phyloP scores from a whole-genome alignment of 345 rosid species.

The Arabis hirsuta region DNA sequence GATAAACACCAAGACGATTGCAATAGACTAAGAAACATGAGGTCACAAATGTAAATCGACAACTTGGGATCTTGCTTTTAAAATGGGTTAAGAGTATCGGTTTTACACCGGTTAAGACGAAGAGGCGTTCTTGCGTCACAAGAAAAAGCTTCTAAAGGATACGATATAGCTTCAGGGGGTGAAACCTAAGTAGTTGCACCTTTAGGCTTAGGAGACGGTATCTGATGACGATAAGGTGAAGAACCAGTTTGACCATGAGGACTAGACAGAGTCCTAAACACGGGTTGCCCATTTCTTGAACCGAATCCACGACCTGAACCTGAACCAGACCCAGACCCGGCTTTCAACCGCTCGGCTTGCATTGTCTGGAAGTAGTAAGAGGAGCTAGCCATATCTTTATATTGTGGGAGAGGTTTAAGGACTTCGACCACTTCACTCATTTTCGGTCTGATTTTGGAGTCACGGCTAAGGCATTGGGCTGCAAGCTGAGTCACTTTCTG shows the following conservation, averaged over 20 bases:
- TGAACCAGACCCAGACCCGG: constrained; percentile 38
- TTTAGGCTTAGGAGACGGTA: constrained; percentile 48
- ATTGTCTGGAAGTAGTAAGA: constrained; percentile 75
- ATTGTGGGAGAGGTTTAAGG: constrained; percentile 73
- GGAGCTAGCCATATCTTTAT: constrained; percentile 84
- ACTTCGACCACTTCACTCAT: constrained; percentile 86
- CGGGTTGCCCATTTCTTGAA: constrained; percentile 44
- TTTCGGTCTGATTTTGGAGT: constrained; percentile 81
- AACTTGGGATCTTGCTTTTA: constrained; percentile 6
- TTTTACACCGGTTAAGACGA: constrained; percentile 35
- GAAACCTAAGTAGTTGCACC: constrained; percentile 39
- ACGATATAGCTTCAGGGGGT: neutral
- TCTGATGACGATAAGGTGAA: constrained; percentile 44
- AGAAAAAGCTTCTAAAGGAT: constrained; percentile 6
- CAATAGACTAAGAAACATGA: neutral
- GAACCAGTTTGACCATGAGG: constrained; percentile 45
- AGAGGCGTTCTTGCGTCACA: neutral
- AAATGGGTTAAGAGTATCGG: constrained; percentile 33
- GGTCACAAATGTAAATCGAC: constrained; percentile 15
- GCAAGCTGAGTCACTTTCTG: constrained; percentile 81
- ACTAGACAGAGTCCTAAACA: constrained; percentile 42
- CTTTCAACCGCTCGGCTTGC: constrained; percentile 61
- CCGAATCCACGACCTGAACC: constrained; percentile 45
- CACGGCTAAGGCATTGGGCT: constrained; percentile 78
- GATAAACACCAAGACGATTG: neutral